Evolutionary conservation across 129 eudicot genomes (phyloP), one percentile per base, ranked within the genome.

Genomic region (Glebionis coronaria): DNA sequence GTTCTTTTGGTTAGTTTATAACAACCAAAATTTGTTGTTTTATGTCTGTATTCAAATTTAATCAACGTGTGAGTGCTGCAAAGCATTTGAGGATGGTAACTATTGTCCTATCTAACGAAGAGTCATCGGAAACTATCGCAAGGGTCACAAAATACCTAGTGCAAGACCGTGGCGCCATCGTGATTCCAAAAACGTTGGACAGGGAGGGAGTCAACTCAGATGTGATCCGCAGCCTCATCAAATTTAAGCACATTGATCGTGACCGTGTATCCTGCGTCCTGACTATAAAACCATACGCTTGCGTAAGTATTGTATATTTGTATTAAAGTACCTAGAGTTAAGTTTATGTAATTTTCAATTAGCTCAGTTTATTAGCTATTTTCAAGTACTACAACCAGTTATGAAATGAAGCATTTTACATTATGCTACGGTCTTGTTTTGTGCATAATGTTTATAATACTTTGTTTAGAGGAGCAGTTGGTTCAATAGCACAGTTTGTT

Each of bases 401-500:
- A 7, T 35, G 42, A 35, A 35, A 35, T 35, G 42, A 35, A 35
- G 7, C 8, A 35, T 0, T 52, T 62, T 65, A 12, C 25, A 23
- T 23, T 23, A 23, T 23, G 25, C 25, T 2, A 23, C 25, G 25
- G 25, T 23, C 25, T 1, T 23, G 25, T 23, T 23, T 23, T 23
- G 25, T 71, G 52, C 79, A 91, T 96, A 91, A 91, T 44, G 67
- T 28, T 12, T 91, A 77, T 58, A 81, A 85, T 40, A 86, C 91
- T 50, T 79, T 91, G 78, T 94, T 85, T 73, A 96, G 98, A 65
- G 98, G 95, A 66, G 87, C 81, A 46, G 84, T 91, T 74, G 98
- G 84, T 68, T 73, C 96, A 10, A 83, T 91, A 61, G 88, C 95
- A 11, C 87, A 80, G 77, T 66, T 85, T 59, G 77, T 91, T 1